These are phyloP conservation scores for Fraxinus greggii DNA, from an alignment of 305 asterid genomes.

Conservation along the genomic window DNA sequence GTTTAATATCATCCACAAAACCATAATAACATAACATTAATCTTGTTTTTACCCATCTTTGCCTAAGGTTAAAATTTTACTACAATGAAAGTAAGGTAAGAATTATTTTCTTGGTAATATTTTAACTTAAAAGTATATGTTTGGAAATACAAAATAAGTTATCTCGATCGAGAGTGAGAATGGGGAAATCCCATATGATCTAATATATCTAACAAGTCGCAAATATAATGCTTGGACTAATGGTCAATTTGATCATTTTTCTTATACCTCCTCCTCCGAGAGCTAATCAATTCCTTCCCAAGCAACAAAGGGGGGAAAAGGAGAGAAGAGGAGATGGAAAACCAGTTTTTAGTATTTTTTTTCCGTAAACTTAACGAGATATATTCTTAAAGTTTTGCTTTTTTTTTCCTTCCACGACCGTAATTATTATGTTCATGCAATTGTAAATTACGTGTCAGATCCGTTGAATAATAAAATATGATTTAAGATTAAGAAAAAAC, in stretches of 20 bases:
- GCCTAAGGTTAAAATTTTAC: background rate
- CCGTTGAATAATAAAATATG: no score
- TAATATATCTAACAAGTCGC: background rate
- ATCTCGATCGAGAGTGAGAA: background rate
- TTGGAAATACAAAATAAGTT: no score
- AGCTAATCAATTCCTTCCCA: background rate
- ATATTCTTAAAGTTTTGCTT: background rate
- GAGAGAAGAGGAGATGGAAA: no score
- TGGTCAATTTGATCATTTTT: background rate
- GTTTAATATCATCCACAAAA: background rate
- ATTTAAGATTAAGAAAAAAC: no score
- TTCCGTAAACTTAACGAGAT: background rate
- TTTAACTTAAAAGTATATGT: no score
- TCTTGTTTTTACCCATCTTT: background rate
- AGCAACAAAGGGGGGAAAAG: no score
- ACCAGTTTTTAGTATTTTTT: background rate
- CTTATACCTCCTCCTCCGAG: conserved; percentile 2
- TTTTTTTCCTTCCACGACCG: background rate
- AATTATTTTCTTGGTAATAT: no score
- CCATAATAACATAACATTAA: background rate
- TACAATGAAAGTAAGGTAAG: background rate
- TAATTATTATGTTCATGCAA: background rate
- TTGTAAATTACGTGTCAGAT: background rate
- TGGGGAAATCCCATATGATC: background rate
- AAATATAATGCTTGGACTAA: background rate